phyloP scores from a whole-genome alignment of 2,329 filamentous ascomycete species.

The Delphinella strobiligena region DNA sequence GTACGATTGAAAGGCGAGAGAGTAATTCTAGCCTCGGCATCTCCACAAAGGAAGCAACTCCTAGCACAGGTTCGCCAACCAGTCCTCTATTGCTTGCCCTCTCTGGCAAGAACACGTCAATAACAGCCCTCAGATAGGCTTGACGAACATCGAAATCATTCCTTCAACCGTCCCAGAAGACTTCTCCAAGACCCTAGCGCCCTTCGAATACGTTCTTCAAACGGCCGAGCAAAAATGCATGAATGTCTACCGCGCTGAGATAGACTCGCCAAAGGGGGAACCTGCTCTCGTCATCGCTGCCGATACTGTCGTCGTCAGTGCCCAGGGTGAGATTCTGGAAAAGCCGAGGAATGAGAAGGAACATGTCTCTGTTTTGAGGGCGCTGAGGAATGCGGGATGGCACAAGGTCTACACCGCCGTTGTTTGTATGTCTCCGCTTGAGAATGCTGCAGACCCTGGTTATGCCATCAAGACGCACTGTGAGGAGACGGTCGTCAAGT shows the following conservation, averaged over 20 bases:
- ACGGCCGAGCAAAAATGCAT: slow-evolving; percentile 78
- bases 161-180: slow-evolving; percentile 79
- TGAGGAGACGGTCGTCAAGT: slow-evolving; percentile 86
- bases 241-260: slow-evolving; percentile 53
- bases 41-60: slow-evolving; percentile 71
- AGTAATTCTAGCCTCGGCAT: slow-evolving; percentile 81
- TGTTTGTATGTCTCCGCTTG: slow-evolving; percentile 68
- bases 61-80: slow-evolving; percentile 50
- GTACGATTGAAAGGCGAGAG: slow-evolving; percentile 63
- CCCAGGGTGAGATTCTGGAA: slow-evolving; percentile 67
- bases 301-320: slow-evolving; percentile 83
- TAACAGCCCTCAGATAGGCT: slow-evolving; percentile 52
- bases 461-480: slow-evolving; percentile 72
- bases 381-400: slow-evolving; percentile 45
- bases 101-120: too few species aligned
- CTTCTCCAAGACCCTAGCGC: slow-evolving; percentile 65
- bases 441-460: slow-evolving; percentile 69
- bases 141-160: slow-evolving; percentile 69
- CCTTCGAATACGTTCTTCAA: slow-evolving; percentile 81
- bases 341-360: slow-evolving; percentile 75
- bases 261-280: slow-evolving; percentile 51
- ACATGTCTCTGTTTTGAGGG: slow-evolving; percentile 73
- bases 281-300: slow-evolving; percentile 79
- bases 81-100: neutral
- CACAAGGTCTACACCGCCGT: slow-evolving; percentile 85